A percentile compares a stretch with the other conserved stretches of the same genome.
phyloP scores from a whole-genome alignment of 768 basidiomycete genomes.

The Pisolithus albus region DNA sequence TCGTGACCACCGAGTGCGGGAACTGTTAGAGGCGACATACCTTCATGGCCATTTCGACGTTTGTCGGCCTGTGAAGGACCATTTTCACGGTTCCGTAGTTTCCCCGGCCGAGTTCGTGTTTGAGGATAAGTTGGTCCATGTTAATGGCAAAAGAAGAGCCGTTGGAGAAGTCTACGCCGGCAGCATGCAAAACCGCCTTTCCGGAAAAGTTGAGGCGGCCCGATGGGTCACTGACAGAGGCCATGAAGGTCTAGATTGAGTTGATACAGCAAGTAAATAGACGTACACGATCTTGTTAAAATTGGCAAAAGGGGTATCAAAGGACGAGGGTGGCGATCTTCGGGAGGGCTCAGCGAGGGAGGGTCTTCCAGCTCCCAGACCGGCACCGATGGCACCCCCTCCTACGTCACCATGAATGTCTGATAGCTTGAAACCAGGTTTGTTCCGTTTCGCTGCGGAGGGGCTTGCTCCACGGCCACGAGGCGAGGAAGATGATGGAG shows the following conservation, averaged over 20 bases:
- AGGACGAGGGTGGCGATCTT: conserved; percentile 30
- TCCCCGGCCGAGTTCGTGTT: conserved; percentile 92
- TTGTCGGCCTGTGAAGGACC: conserved; percentile 89
- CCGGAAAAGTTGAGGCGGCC: conserved; percentile 92
- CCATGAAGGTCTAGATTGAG: conserved; percentile 4
- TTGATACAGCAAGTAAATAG: conserved; percentile 4
- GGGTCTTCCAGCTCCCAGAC: conserved; percentile 65
- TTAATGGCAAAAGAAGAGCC: conserved; percentile 90
- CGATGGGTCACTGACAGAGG: conserved; percentile 71
- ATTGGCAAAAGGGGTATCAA: conserved; percentile 81
- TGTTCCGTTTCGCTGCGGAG: conserved; percentile 38
- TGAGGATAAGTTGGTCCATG: conserved; percentile 85
- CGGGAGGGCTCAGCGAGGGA: conserved; percentile 36
- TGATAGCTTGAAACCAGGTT: conserved; percentile 54
- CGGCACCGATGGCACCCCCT: conserved; percentile 56
- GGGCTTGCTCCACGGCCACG: conserved; percentile 27
- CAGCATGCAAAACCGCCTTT: conserved; percentile 87
- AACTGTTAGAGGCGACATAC: conserved; percentile 35
- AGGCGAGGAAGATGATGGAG: conserved; percentile 21
- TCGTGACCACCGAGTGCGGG: background rate
- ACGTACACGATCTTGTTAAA: conserved; percentile 92
- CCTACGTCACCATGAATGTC: conserved; percentile 49
- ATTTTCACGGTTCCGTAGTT: conserved; percentile 98
- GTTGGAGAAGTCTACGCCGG: conserved; percentile 84
- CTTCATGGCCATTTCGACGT: conserved; percentile 99